These are phyloP conservation scores for Nakaseomyces delphensis DNA, from an alignment of 1,139 yeast species.

Conservation along the genomic window DNA sequence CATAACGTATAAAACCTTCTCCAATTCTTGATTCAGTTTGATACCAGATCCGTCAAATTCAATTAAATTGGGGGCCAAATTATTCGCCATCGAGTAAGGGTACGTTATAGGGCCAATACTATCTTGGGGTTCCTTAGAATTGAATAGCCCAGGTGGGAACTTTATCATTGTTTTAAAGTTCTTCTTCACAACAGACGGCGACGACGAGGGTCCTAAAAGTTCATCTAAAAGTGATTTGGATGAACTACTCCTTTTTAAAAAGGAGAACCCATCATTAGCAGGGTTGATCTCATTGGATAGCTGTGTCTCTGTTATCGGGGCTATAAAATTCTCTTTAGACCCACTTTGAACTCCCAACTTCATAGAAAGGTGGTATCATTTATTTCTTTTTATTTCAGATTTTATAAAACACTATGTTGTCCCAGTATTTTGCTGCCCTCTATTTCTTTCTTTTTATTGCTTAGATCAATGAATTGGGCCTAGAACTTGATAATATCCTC, in stretches of 20 bases:
- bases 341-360: neutral
- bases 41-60: slow-evolving; percentile 4
- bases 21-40: neutral
- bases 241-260: slow-evolving; percentile 1
- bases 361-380: neutral
- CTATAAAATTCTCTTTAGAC: neutral
- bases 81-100: slow-evolving; percentile 5
- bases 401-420: neutral
- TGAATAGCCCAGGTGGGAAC: neutral
- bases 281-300: neutral
- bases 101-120: slow-evolving; percentile 5
- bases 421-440: too few relatives aligned
- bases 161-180: slow-evolving; percentile 3
- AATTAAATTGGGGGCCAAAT: neutral
- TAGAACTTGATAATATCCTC: too few relatives aligned
- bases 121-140: neutral
- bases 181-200: neutral
- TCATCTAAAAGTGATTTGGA: slow-evolving; percentile 4
- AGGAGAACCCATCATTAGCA: neutral
- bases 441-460: too few relatives aligned
- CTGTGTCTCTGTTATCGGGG: neutral
- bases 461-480: too few relatives aligned
- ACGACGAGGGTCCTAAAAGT: neutral
- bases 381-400: neutral
- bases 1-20: slow-evolving; percentile 1